Evolutionary conservation across 371 early-diverging fungal species (phyloP).

Genomic region (Batrachochytrium dendrobatidis): DNA sequence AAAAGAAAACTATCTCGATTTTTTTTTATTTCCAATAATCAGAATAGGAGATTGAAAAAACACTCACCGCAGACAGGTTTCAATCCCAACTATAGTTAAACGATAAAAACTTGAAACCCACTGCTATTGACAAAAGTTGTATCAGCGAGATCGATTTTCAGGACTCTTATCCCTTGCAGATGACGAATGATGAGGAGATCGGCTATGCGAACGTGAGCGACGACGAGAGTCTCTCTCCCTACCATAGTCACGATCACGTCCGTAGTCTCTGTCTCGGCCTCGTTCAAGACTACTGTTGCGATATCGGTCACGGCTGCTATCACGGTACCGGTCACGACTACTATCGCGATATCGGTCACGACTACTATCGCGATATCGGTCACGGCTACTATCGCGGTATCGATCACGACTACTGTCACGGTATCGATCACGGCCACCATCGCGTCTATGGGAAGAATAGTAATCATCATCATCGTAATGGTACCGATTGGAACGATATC

Average conservation of each 20-base stretch:
- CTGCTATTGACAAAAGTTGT: too few species aligned
- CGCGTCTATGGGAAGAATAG: background rate
- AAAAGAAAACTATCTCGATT: too few species aligned
- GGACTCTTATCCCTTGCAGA: too few species aligned
- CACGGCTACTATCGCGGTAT: slow-evolving; percentile 8
- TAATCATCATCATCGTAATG: background rate
- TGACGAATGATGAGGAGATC: too few species aligned
- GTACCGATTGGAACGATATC: background rate
- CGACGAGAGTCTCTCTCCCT: too few species aligned
- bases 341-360: slow-evolving; percentile 2
- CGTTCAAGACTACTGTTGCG: background rate
- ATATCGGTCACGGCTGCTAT: background rate
- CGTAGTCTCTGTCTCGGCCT: background rate
- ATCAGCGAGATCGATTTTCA: too few species aligned
- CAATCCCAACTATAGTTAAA: too few species aligned
- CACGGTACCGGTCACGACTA: slow-evolving; percentile 2
- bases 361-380: slow-evolving; percentile 1
- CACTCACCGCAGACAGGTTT: too few species aligned
- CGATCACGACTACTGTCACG: background rate
- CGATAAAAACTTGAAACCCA: too few species aligned
- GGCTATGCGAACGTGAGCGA: too few species aligned
- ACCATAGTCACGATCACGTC: background rate
- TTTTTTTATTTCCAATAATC: too few species aligned
- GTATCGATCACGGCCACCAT: slow-evolving; percentile 6
- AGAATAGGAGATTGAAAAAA: too few species aligned